phyloP scores from a whole-genome alignment of 2,329 filamentous ascomycete species.

The Paecilomyces fulvus region DNA sequence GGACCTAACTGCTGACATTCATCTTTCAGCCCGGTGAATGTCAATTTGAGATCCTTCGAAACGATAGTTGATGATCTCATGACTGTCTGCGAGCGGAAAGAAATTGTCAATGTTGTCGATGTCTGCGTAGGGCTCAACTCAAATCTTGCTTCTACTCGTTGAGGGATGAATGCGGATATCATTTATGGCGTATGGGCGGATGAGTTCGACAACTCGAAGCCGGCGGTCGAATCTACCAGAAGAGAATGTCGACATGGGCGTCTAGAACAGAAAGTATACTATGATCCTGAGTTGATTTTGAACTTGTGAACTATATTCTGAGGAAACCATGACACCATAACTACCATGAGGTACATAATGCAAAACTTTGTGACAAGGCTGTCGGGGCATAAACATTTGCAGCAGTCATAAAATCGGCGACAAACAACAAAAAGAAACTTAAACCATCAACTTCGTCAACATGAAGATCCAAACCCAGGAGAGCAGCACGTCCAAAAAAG shows the following conservation, averaged over 20 bases:
- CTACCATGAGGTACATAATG: neutral
- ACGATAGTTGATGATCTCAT: too few species aligned
- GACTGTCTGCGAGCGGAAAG: too few species aligned
- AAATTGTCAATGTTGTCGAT: too few species aligned
- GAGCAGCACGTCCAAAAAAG: neutral
- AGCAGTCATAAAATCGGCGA: neutral
- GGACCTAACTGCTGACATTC: too few species aligned
- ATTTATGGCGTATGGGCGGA: too few species aligned
- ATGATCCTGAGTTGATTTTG: neutral
- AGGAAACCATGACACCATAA: neutral
- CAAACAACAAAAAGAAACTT: neutral
- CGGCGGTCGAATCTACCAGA: neutral
- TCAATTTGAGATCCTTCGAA: too few species aligned
- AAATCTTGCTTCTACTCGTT: too few species aligned
- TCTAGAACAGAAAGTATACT: neutral
- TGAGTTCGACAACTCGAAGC: too few species aligned
- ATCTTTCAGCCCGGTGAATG: too few species aligned
- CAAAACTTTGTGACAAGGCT: neutral
- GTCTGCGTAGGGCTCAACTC: too few species aligned
- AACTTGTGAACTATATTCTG: neutral
- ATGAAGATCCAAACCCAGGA: neutral
- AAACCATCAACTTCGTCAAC: neutral
- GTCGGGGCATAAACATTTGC: neutral
- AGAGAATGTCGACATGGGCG: neutral
- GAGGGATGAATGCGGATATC: too few species aligned